Percentiles rank a stretch among this genome's conserved stretches.
Evolutionary conservation across 1,284 basidiomycete species (phyloP).

Genomic region (Ceratobasidium sp.): DNA sequence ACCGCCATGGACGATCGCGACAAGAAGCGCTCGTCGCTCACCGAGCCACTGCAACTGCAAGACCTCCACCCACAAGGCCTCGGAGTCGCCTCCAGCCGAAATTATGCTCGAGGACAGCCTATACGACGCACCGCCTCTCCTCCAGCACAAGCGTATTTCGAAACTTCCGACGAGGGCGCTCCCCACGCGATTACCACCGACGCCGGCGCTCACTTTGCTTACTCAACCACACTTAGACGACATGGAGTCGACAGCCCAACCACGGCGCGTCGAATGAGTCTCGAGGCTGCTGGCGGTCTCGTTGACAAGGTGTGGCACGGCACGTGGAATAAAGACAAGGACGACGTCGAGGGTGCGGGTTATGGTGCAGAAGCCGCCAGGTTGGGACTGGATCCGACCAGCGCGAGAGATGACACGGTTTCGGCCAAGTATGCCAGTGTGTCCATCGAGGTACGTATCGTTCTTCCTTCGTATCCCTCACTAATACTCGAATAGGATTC

Average conservation of each 20-base stretch:
- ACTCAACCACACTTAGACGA: slow-evolving; percentile 77
- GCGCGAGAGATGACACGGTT: slow-evolving; percentile 53
- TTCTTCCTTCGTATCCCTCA: slow-evolving; percentile 4
- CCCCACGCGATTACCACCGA: slow-evolving; percentile 61
- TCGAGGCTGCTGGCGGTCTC: slow-evolving; percentile 25
- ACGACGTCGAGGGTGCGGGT: slow-evolving; percentile 9
- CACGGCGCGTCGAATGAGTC: slow-evolving; percentile 35
- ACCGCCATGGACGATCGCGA: slow-evolving; percentile 33
- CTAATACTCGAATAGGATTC: slow-evolving; percentile 59
- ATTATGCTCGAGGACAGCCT: slow-evolving; percentile 28
- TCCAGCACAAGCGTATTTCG: slow-evolving; percentile 79
- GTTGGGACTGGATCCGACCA: not conserved
- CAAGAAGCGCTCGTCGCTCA: slow-evolving; percentile 39
- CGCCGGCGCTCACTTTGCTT: slow-evolving; percentile 76
- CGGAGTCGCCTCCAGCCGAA: slow-evolving; percentile 31
- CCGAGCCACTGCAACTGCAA: slow-evolving; percentile 4
- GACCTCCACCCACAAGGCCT: slow-evolving; percentile 15
- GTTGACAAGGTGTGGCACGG: slow-evolving; percentile 37
- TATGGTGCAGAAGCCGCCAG: slow-evolving; percentile 43
- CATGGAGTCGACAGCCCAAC: slow-evolving; percentile 56
- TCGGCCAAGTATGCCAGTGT: slow-evolving; percentile 61
- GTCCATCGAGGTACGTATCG: slow-evolving; percentile 60
- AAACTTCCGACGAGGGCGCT: slow-evolving; percentile 55
- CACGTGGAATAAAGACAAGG: not conserved
- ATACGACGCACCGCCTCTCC: slow-evolving; percentile 57